Evolutionary conservation across 345 rosid species (phyloP).

Genomic region (Heritiera fomes): DNA sequence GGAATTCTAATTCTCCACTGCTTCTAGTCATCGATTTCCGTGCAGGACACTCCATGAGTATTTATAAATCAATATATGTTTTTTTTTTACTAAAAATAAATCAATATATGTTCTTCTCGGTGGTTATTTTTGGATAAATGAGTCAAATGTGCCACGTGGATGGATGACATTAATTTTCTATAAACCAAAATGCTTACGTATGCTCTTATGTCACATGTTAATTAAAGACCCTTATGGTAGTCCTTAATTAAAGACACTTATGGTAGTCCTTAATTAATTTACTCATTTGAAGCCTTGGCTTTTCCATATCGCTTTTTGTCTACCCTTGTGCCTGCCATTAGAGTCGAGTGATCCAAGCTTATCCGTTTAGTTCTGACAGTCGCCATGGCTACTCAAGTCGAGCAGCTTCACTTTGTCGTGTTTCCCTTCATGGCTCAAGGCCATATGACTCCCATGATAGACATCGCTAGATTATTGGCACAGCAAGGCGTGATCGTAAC

Average conservation of each 20-base stretch:
- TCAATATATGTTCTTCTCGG: too few species aligned
- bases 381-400: not conserved
- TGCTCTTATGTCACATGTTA: not conserved
- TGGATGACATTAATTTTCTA: not conserved
- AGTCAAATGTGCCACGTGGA: too few species aligned
- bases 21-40: too few species aligned
- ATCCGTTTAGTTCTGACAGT: not conserved
- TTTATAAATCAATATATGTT: too few species aligned
- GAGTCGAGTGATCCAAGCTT: not conserved
- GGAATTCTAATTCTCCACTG: too few species aligned
- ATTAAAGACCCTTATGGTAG: not conserved
- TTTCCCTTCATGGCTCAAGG: constrained; percentile 64
- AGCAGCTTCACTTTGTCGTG: constrained; percentile 37
- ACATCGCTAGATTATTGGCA: constrained; percentile 50
- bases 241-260: not conserved
- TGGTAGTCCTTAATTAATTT: not conserved
- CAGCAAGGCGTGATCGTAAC: constrained; percentile 40
- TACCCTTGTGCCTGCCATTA: not conserved
- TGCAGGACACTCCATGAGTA: too few species aligned
- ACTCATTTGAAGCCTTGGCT: not conserved
- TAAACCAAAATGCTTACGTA: not conserved
- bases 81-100: too few species aligned
- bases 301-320: not conserved
- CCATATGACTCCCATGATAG: constrained; percentile 55
- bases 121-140: too few species aligned